phyloP scores from a whole-genome alignment of 306 rosid genomes.

The Quillaja saponaria region DNA sequence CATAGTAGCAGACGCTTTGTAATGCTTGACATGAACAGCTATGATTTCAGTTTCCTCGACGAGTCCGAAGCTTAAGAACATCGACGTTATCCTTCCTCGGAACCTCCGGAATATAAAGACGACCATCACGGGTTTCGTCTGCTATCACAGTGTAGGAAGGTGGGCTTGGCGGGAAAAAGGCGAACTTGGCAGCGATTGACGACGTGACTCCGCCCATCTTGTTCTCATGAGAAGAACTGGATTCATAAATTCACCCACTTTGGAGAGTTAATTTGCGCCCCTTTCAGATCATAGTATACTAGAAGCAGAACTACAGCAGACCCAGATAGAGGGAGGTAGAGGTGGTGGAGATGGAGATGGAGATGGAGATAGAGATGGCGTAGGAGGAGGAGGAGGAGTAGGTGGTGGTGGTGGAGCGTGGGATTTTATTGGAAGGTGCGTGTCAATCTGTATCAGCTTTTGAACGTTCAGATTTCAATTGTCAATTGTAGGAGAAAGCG shows the following conservation, averaged over 20 bases:
- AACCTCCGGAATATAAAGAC: slow-evolving; percentile 63
- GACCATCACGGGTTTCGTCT: slow-evolving; percentile 35
- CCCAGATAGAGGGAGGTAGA: slow-evolving; percentile 21
- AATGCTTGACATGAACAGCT: slow-evolving; percentile 79
- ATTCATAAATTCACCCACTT: slow-evolving; percentile 42
- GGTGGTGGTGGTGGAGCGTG: slow-evolving; percentile 32
- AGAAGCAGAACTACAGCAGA: not conserved
- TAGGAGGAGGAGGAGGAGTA: slow-evolving; percentile 15
- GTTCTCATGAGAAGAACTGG: slow-evolving; percentile 28
- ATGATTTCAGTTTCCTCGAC: slow-evolving; percentile 81
- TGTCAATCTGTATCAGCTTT: slow-evolving; percentile 1
- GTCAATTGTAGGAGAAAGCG: not conserved
- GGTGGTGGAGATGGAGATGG: not conserved
- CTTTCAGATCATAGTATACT: not conserved
- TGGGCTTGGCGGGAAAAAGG: slow-evolving; percentile 91
- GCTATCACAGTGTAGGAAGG: slow-evolving; percentile 68
- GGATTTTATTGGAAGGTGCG: not conserved
- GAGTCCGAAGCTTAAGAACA: slow-evolving; percentile 66
- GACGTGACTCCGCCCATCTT: slow-evolving; percentile 94
- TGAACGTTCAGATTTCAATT: not conserved
- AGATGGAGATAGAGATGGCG: too few species aligned
- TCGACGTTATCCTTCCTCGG: slow-evolving; percentile 82
- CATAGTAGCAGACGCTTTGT: slow-evolving; percentile 67
- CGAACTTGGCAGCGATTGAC: slow-evolving; percentile 94
- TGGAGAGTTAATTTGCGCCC: not conserved